Evolutionary conservation across 176 grass and related monocot species (phyloP).

Genomic region (Raddia guianensis): DNA sequence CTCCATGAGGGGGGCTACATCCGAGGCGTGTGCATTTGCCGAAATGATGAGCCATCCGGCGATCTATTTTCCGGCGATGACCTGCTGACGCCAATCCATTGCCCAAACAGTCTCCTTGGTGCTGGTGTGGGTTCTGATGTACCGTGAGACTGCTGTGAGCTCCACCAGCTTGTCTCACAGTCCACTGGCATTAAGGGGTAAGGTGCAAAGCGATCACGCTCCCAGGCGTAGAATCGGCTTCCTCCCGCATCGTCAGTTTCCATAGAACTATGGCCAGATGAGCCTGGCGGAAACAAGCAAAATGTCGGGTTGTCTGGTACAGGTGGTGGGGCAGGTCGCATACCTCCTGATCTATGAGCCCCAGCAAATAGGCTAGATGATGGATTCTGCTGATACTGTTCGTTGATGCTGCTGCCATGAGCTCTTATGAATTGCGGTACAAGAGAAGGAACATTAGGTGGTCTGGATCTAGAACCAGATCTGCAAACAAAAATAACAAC

Average conservation of each 20-base stretch:
- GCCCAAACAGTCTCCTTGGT: constrained; percentile 54
- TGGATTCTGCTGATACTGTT: constrained; percentile 63
- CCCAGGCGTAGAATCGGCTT: constrained; percentile 77
- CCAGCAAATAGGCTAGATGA: constrained; percentile 55
- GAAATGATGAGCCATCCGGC: constrained; percentile 42
- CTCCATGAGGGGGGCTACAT: constrained; percentile 48
- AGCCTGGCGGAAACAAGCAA: constrained; percentile 57
- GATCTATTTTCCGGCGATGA: constrained; percentile 56
- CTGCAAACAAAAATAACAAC: constrained; percentile 51
- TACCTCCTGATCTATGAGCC: constrained; percentile 51
- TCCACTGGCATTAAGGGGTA: constrained; percentile 69
- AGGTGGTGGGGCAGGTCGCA: constrained; percentile 47
- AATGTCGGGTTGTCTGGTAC: constrained; percentile 55
- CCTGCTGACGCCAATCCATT: constrained; percentile 44
- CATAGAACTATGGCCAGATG: constrained; percentile 59
- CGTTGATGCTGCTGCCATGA: constrained; percentile 57
- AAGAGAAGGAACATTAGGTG: constrained; percentile 68
- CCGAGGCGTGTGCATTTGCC: constrained; percentile 57
- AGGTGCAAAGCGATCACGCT: constrained; percentile 65
- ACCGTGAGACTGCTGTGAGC: constrained; percentile 47
- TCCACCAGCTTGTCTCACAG: constrained; percentile 75
- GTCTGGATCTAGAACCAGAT: constrained; percentile 67
- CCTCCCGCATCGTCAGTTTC: constrained; percentile 64
- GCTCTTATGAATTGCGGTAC: constrained; percentile 67
- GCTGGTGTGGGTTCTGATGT: constrained; percentile 35